Evolutionary conservation across 1,139 yeast genomes (phyloP).

Genomic region (Kazachstania sp.): DNA sequence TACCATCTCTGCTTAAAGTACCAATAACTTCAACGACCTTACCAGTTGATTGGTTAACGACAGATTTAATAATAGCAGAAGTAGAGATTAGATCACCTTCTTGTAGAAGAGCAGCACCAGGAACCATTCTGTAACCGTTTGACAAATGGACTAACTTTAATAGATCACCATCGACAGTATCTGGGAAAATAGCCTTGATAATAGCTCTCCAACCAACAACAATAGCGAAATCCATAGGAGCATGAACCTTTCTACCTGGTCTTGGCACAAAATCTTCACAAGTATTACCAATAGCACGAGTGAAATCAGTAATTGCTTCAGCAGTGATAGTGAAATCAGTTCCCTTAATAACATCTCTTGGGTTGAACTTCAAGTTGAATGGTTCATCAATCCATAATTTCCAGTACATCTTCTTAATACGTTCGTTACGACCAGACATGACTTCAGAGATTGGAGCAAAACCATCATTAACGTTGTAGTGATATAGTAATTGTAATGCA

Average conservation of each 20-base stretch:
- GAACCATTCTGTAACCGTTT: slow-evolving; percentile 87
- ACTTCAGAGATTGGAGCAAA: slow-evolving; percentile 91
- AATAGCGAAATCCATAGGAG: slow-evolving; percentile 99
- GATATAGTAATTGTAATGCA: slow-evolving; percentile 68
- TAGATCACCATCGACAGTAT: slow-evolving; percentile 91
- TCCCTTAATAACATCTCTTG: slow-evolving; percentile 55
- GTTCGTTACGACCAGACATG: slow-evolving; percentile 81
- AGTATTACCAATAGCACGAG: slow-evolving; percentile 94
- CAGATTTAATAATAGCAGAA: slow-evolving; percentile 78
- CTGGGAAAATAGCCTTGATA: slow-evolving; percentile 94
- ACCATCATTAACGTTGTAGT: slow-evolving; percentile 76
- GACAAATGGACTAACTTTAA: slow-evolving; percentile 90
- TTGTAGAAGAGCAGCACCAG: slow-evolving; percentile 84
- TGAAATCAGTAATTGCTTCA: slow-evolving; percentile 79
- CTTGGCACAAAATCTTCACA: slow-evolving; percentile 92
- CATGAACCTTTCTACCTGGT: slow-evolving; percentile 74
- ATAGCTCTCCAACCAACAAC: slow-evolving; percentile 98
- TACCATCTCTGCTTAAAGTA: slow-evolving; percentile 64
- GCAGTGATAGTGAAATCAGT: slow-evolving; percentile 62
- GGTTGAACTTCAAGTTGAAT: slow-evolving; percentile 55
- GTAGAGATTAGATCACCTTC: slow-evolving; percentile 82
- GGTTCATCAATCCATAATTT: slow-evolving; percentile 87
- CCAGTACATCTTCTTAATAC: slow-evolving; percentile 97
- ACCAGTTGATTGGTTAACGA: slow-evolving; percentile 85
- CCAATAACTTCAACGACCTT: slow-evolving; percentile 95